Percentiles rank a stretch among this genome's conserved stretches.
phyloP scores from a whole-genome alignment of 164 flowering plant genomes.

The Stephania japonica region DNA sequence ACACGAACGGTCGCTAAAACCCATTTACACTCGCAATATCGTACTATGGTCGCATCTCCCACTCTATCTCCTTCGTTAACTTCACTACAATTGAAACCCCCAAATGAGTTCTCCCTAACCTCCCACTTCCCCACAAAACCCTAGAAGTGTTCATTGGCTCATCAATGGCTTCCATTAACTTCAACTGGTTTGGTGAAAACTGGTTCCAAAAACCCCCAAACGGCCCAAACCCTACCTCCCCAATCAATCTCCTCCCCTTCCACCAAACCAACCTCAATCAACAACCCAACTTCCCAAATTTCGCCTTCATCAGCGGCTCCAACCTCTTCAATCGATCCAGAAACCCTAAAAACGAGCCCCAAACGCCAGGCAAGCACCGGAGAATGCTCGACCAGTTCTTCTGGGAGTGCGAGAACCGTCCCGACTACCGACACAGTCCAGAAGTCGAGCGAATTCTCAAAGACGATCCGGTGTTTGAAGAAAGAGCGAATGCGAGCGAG shows the following conservation, averaged over 20 bases:
- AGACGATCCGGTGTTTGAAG: constrained; percentile 50
- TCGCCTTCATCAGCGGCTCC: constrained; percentile 43
- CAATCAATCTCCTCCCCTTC: constrained; percentile 21
- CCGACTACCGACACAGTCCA: constrained; percentile 69
- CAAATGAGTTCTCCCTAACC: not conserved
- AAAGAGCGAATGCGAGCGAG: constrained; percentile 48
- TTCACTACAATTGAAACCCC: not conserved
- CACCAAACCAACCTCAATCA: not conserved
- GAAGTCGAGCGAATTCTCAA: constrained; percentile 65
- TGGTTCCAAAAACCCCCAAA: constrained; percentile 76
- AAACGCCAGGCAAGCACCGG: constrained; percentile 34
- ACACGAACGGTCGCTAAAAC: no score
- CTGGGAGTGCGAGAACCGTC: constrained; percentile 69
- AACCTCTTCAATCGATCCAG: constrained; percentile 16
- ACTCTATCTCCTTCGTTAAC: no score
- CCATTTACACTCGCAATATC: no score
- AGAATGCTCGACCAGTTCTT: constrained; percentile 53
- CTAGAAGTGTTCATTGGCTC: not conserved
- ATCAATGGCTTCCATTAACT: constrained; percentile 66
- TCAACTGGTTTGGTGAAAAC: constrained; percentile 56
- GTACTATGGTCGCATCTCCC: no score
- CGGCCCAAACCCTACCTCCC: constrained; percentile 47
- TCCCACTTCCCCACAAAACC: not conserved
- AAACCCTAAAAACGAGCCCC: constrained; percentile 18
- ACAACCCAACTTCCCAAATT: constrained; percentile 27